A percentile compares a stretch with the other conserved stretches of the same genome.
These are phyloP conservation scores for Xylariaceae sp. DNA, from an alignment of 2,329 filamentous ascomycete genomes.

Conservation along the genomic window DNA sequence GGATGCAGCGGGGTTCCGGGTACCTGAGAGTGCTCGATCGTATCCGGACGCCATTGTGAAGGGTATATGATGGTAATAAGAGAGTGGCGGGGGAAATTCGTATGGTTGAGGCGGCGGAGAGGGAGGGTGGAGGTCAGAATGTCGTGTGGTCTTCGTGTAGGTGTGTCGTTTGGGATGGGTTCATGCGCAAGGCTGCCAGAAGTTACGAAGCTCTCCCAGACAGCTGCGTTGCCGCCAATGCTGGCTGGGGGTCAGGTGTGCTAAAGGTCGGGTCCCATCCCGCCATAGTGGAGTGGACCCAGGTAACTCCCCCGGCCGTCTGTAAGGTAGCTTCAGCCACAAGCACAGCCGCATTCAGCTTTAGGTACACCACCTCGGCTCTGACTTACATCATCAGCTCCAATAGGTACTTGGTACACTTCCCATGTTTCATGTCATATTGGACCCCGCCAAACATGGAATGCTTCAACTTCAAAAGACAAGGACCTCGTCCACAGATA, in stretches of 20 bases:
- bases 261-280: slow-evolving; percentile 10
- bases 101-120: slow-evolving; percentile 3
- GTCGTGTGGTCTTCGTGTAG: too few relatives aligned
- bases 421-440: too few relatives aligned
- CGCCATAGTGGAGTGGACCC: too few relatives aligned
- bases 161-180: slow-evolving; percentile 2
- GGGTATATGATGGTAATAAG: slow-evolving; percentile 5
- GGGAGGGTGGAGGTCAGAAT: slow-evolving; percentile 4
- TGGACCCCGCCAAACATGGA: too few relatives aligned
- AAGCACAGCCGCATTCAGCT: slow-evolving; percentile 2
- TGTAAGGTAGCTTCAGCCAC: slow-evolving; percentile 18
- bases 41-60: slow-evolving; percentile 82
- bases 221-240: not conserved
- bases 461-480: too few relatives aligned
- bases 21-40: slow-evolving; percentile 98
- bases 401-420: too few relatives aligned
- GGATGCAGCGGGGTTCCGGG: slow-evolving; percentile 37
- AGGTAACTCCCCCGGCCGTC: too few relatives aligned
- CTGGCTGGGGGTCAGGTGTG: slow-evolving; percentile 15
- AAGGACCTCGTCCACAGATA: too few relatives aligned
- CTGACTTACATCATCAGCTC: too few relatives aligned
- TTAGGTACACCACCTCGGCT: not conserved
- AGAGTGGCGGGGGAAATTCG: slow-evolving; percentile 1
- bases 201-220: slow-evolving; percentile 26
- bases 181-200: slow-evolving; percentile 25